Evolutionary conservation across 805 yeast species (phyloP).

Genomic region (Wickerhamiella qilinensis): DNA sequence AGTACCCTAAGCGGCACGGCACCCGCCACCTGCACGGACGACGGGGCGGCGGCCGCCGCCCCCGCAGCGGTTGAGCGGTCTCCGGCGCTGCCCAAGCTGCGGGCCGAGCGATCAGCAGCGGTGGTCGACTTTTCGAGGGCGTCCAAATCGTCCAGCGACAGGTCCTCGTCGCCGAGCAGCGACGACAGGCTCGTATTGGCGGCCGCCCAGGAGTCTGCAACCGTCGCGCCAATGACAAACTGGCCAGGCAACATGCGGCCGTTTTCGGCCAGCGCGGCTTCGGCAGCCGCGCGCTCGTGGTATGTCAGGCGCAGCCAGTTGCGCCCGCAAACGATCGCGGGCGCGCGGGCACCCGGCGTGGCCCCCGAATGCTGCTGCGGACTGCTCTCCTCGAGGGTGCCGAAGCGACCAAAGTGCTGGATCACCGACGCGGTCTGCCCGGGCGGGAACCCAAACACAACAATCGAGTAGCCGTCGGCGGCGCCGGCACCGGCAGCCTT

Average conservation of each 20-base stretch:
- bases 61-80: no score
- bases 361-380: conserved; percentile 28
- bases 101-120: no score
- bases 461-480: conserved; percentile 41
- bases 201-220: conserved; percentile 20
- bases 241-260: conserved; percentile 55
- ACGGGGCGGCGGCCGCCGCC: no score
- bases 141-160: conserved; percentile 7
- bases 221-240: conserved; percentile 45
- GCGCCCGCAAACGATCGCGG: conserved; percentile 67
- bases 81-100: no score
- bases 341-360: conserved; percentile 16
- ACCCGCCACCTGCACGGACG: conserved; percentile 2
- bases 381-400: conserved; percentile 62
- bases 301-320: conserved; percentile 88
- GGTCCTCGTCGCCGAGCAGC: neutral
- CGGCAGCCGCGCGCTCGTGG: conserved; percentile 55
- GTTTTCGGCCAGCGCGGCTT: conserved; percentile 73
- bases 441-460: conserved; percentile 84
- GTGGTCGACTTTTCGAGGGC: conserved; percentile 4
- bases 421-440: conserved; percentile 49
- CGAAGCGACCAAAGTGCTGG: conserved; percentile 62
- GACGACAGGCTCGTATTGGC: neutral
- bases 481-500: no score
- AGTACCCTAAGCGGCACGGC: neutral